Evolutionary conservation across 768 basidiomycete species (phyloP).

Genomic region (Suillus occidentalis): DNA sequence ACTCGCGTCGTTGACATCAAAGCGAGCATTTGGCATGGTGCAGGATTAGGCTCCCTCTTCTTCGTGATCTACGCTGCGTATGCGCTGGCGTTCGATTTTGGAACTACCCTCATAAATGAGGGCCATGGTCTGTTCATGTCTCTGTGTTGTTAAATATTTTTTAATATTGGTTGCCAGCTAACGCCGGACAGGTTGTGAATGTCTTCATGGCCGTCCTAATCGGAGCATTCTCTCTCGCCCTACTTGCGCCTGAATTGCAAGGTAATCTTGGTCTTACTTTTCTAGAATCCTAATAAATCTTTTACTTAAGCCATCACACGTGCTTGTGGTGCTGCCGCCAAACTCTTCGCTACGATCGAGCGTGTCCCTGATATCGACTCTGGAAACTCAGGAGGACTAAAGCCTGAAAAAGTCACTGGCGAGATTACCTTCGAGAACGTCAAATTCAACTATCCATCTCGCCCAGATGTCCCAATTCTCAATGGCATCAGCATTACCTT

Average conservation of each 20-base stretch:
- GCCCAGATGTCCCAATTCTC: conserved; percentile 48
- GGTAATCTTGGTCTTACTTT: conserved; percentile 19
- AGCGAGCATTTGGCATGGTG: conserved; percentile 34
- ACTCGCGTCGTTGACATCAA: conserved; percentile 36
- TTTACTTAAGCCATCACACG: conserved; percentile 39
- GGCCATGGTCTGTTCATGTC: conserved; percentile 22
- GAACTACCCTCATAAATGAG: conserved; percentile 48
- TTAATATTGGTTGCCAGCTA: conserved; percentile 18
- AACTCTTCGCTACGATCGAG: conserved; percentile 56
- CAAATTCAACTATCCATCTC: conserved; percentile 54
- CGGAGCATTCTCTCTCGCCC: conserved; percentile 55
- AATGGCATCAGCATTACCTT: conserved; percentile 42
- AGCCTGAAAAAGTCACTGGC: conserved; percentile 45
- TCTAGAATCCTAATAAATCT: background rate
- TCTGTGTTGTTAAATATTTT: background rate
- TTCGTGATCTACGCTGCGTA: conserved; percentile 47
- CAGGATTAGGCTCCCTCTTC: conserved; percentile 46
- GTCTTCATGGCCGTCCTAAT: conserved; percentile 53
- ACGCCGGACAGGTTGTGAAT: conserved; percentile 51
- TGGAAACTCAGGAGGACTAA: conserved; percentile 39
- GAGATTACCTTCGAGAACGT: conserved; percentile 48
- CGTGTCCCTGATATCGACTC: conserved; percentile 57
- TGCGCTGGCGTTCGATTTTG: conserved; percentile 44
- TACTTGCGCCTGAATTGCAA: conserved; percentile 53
- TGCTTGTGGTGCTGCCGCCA: conserved; percentile 54